Evolutionary conservation across 257 asterid species (phyloP).

Genomic region (Anisodus tanguticus): DNA sequence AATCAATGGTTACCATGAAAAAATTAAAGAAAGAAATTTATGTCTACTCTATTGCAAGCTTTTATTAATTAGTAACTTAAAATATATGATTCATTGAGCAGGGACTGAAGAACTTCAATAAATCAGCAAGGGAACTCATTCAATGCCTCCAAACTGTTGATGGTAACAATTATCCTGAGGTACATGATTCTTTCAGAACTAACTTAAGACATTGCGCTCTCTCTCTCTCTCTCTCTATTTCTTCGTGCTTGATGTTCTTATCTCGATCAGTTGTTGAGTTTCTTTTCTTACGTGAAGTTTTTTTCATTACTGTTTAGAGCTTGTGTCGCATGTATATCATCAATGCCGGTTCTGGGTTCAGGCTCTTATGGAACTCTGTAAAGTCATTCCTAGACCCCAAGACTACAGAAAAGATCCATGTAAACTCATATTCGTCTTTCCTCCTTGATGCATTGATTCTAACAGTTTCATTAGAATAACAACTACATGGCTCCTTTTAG

Average conservation of each 20-base stretch:
- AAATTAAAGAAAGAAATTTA: neutral
- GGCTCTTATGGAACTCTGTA: slow-evolving; percentile 96
- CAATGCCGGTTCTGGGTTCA: slow-evolving; percentile 97
- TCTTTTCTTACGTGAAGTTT: neutral
- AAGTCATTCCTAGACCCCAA: slow-evolving; percentile 97
- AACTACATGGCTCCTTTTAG: slow-evolving; percentile 36
- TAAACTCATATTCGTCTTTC: slow-evolving; percentile 35
- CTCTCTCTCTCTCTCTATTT: neutral
- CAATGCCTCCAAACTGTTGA: slow-evolving; percentile 83
- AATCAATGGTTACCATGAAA: neutral
- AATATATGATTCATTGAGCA: slow-evolving; percentile 34
- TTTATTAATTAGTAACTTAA: neutral
- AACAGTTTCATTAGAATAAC: neutral
- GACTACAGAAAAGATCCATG: slow-evolving; percentile 92
- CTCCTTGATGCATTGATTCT: neutral
- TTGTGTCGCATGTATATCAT: slow-evolving; percentile 90
- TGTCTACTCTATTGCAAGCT: neutral
- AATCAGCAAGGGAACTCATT: slow-evolving; percentile 90
- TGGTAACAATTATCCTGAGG: slow-evolving; percentile 98
- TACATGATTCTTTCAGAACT: neutral
- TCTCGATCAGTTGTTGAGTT: neutral
- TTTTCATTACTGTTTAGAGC: slow-evolving; percentile 49
- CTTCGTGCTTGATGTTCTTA: neutral
- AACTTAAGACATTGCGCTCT: neutral
- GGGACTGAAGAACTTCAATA: slow-evolving; percentile 89